Percentiles rank a stretch among this genome's conserved stretches.
Evolutionary conservation across 2,329 filamentous ascomycete species (phyloP).

Genomic region (Botrytis elliptica): DNA sequence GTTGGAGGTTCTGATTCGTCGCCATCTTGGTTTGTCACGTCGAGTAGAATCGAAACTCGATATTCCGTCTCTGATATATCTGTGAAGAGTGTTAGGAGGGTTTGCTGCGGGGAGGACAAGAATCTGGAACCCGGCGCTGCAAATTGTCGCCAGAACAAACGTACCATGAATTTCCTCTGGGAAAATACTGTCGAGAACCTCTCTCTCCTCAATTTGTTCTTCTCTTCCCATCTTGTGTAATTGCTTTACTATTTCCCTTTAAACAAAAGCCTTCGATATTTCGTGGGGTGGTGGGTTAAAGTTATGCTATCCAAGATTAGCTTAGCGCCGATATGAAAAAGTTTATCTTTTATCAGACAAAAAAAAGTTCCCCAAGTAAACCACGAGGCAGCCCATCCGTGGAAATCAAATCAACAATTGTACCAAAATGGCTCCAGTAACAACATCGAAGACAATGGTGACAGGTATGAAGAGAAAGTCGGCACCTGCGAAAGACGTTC

Average conservation of each 20-base stretch:
- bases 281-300: conserved; percentile 15
- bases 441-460: conserved; percentile 46
- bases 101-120: not conserved
- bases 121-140: not conserved
- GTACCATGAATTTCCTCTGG: conserved; percentile 93
- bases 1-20: conserved; percentile 63
- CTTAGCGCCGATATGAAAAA: conserved; percentile 28
- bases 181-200: conserved; percentile 97
- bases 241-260: conserved; percentile 7
- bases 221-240: conserved; percentile 62
- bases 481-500: conserved; percentile 46
- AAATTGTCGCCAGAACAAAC: conserved; percentile 25
- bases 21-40: conserved; percentile 66
- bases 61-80: conserved; percentile 90
- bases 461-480: conserved; percentile 59
- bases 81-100: conserved; percentile 41
- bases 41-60: conserved; percentile 81
- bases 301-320: conserved; percentile 25
- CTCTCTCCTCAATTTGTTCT: conserved; percentile 92
- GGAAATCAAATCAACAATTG: conserved; percentile 13
- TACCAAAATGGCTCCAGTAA: conserved; percentile 37
- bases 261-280: conserved; percentile 6
- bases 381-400: conserved; percentile 8
- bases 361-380: conserved; percentile 24
- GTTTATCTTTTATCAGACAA: conserved; percentile 24